Percentiles rank a stretch among this genome's conserved stretches.
Conservation (phyloP, 1,284 basidiomycete genomes). For the Apiotrichum sp. region DNA sequence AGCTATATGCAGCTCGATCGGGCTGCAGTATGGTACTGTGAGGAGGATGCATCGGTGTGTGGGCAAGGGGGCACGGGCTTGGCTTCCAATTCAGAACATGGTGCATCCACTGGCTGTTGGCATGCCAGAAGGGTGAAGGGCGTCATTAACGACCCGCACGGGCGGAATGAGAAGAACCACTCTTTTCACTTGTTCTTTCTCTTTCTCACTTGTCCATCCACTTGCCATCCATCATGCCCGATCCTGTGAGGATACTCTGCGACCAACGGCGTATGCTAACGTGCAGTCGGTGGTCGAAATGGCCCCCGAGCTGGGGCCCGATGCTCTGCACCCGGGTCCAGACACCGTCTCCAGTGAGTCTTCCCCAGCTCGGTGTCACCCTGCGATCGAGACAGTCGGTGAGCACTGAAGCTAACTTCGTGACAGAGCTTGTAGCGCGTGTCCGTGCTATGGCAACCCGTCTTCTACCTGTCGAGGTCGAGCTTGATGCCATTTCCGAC, state of each 20-base stretch:
- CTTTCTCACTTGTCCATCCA: not conserved
- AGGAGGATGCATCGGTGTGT: too few species aligned
- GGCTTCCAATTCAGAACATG: too few species aligned
- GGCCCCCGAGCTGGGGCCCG: not conserved
- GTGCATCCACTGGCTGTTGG: too few species aligned
- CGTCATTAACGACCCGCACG: not conserved
- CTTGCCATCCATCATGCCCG: not conserved
- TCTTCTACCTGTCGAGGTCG: conserved; percentile 68
- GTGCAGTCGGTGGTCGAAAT: not conserved
- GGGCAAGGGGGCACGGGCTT: too few species aligned
- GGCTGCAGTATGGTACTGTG: too few species aligned
- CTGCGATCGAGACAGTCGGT: not conserved
- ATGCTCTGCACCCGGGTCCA: conserved; percentile 4
- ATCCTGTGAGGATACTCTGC: not conserved
- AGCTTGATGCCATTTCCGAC: conserved; percentile 38
- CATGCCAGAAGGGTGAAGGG: too few species aligned
- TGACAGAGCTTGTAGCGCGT: conserved; percentile 59
- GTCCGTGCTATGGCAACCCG: conserved; percentile 68
- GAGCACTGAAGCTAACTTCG: not conserved
- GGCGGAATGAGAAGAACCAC: too few species aligned
- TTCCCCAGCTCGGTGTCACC: too few species aligned
- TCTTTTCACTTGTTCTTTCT: not conserved
- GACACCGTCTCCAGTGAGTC: conserved; percentile 13
- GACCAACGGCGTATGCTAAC: not conserved
- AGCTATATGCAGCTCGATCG: too few species aligned